Base-by-base conservation (phyloP, 129 eudicot species). In the Artemisia argyi region DNA sequence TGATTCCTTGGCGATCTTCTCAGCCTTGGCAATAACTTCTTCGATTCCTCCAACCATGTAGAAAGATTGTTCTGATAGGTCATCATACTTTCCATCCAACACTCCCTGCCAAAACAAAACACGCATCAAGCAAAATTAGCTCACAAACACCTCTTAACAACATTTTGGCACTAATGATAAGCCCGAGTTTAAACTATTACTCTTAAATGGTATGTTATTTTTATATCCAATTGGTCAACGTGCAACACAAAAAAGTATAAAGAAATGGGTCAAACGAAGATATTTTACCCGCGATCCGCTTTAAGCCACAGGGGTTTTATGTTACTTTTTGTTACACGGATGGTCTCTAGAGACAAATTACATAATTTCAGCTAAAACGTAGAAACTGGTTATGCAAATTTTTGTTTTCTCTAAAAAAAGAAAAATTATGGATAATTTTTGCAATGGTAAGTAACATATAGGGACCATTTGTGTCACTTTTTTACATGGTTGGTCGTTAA, bases 1-100 rank as follows among this genome's bases (percentile, higher is more conserved):
- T 78, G 85, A 74, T 76, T 92, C 98, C 88, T 87, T 84, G 60
- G 98, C 90, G 49, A 93, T 93, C 97, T 85, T 93, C 86, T 93
- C 98, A 2, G 95, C 98, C 87, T 93, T 93, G 54, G 95, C 98
- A 75, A 89, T 82, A 54, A 93, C 98, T 70, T 93, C 98, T 1
- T 93, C 98, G 4, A 93, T 93, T 16, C 98, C 98, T 75, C 98
- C 98, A 84, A 93, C 98, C 98, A 93, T 93, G 82, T 93, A 93
- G 69, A 93, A 93, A 10, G 98, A 85, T 42, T 93, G 98, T 76
- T 93, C 98, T 1, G 98, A 26, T 61, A 93, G 84, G 74, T 93
- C 98, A 76, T 93, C 98, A 11, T 82, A 93, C 71, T 93, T 93
- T 12, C 98, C 98, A 71, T 93, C 98, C 91, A 93, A 84, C 19